Evolutionary conservation across 768 basidiomycete species (phyloP).

Genomic region (Termitomyces sp.): DNA sequence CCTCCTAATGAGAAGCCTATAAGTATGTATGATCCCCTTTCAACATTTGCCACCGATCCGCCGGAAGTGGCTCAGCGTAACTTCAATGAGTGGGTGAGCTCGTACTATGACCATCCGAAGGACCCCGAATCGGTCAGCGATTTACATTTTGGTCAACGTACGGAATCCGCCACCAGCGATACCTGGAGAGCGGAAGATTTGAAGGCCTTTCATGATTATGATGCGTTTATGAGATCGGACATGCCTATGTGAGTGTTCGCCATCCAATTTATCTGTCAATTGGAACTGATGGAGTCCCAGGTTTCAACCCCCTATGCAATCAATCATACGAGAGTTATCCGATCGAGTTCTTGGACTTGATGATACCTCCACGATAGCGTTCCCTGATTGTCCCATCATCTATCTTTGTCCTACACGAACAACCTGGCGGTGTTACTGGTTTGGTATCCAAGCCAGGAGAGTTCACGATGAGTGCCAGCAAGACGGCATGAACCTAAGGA

Average conservation of each 20-base stretch:
- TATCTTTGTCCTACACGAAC: conserved; percentile 18
- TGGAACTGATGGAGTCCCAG: conserved; percentile 5
- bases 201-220: conserved; percentile 12
- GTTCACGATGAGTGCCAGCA: conserved; percentile 14
- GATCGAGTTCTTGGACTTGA: conserved; percentile 19
- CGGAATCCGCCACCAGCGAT: conserved; percentile 12
- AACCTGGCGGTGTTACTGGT: conserved; percentile 22
- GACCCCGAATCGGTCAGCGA: conserved; percentile 14
- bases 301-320: conserved; percentile 19
- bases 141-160: conserved; percentile 18
- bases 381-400: conserved; percentile 13
- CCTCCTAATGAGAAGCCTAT: conserved; percentile 13
- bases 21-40: conserved; percentile 8
- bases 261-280: neutral
- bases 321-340: conserved; percentile 11
- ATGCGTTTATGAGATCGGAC: conserved; percentile 16
- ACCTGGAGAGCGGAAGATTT: conserved; percentile 18
- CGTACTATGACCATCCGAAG: conserved; percentile 23
- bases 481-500: conserved; percentile 16
- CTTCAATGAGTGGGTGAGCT: conserved; percentile 24
- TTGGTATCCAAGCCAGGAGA: conserved; percentile 12
- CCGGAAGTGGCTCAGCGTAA: conserved; percentile 14
- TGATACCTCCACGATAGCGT: conserved; percentile 4
- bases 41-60: neutral
- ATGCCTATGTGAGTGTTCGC: conserved; percentile 15